phyloP scores from a whole-genome alignment of 495 filamentous ascomycete genomes.

The Neurospora hispaniola region DNA sequence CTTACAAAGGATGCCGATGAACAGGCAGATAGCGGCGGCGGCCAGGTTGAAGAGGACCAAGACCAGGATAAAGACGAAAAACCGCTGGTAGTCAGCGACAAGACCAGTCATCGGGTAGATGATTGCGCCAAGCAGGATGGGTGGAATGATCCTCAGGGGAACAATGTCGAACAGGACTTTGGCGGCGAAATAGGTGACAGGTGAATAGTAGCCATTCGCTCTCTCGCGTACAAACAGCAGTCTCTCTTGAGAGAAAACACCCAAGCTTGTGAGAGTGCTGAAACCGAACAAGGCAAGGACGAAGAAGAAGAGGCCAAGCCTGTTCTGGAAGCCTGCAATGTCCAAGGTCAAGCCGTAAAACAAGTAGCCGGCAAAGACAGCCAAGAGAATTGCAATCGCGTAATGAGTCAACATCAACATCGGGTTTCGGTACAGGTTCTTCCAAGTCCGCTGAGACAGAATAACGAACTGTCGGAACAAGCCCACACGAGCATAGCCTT shows the following conservation, averaged over 20 bases:
- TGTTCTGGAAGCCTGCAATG: constrained; percentile 95
- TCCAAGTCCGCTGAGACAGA: constrained; percentile 85
- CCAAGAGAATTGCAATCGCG: constrained; percentile 92
- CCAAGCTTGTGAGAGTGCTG: constrained; percentile 85
- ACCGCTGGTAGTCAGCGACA: constrained; percentile 69
- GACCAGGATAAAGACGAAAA: constrained; percentile 83
- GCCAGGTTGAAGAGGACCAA: constrained; percentile 94
- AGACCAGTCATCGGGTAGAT: constrained; percentile 98
- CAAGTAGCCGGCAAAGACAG: constrained; percentile 85
- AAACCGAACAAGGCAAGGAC: constrained; percentile 92
- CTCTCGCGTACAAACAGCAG: constrained; percentile 88
- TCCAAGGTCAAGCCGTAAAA: constrained; percentile 96
- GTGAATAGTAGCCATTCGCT: constrained; percentile 96
- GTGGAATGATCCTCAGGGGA: constrained; percentile 84
- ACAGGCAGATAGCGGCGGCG: constrained; percentile 83
- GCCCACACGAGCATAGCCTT: constrained; percentile 73
- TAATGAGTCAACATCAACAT: constrained; percentile 99
- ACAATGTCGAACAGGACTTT: constrained; percentile 96
- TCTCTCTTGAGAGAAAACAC: constrained; percentile 86
- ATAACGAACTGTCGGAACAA: constrained; percentile 75
- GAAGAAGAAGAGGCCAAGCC: constrained; percentile 98
- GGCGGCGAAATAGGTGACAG: constrained; percentile 88
- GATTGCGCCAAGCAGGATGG: constrained; percentile 92
- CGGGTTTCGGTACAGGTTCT: constrained; percentile 93
- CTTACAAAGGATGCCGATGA: constrained; percentile 91